phyloP scores from a whole-genome alignment of 345 rosid species.

The Eucalyptus cladocalyx region DNA sequence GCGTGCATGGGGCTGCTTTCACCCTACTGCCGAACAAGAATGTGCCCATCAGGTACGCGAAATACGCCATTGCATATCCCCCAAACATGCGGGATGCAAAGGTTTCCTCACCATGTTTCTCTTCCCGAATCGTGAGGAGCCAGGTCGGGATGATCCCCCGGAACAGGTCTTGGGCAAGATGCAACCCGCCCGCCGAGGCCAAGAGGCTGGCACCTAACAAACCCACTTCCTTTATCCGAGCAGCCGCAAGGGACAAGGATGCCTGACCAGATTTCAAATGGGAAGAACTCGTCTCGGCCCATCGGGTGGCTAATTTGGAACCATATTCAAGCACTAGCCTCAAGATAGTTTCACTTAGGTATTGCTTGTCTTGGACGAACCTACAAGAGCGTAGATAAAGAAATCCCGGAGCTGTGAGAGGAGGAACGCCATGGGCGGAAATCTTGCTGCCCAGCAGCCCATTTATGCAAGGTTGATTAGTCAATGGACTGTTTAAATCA shows the following conservation, averaged over 20 bases:
- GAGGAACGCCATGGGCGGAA: conserved; percentile 7
- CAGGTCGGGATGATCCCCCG: conserved; percentile 44
- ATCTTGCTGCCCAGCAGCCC: conserved; percentile 32
- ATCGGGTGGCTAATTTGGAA: conserved; percentile 17
- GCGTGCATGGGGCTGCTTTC: conserved; percentile 8
- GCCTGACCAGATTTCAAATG: conserved; percentile 29
- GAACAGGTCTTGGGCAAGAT: conserved; percentile 30
- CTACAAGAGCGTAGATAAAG: conserved; percentile 50
- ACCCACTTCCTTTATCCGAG: conserved; percentile 40
- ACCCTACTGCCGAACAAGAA: conserved; percentile 21
- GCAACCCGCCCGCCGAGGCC: conserved; percentile 33
- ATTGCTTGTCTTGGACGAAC: conserved; percentile 18
- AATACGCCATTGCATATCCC: conserved; percentile 54
- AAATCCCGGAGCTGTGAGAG: conserved; percentile 37
- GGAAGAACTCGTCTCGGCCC: conserved; percentile 2
- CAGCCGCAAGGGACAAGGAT: conserved; percentile 28
- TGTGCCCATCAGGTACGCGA: conserved; percentile 24
- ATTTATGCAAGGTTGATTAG: conserved; percentile 17
- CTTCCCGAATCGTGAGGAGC: conserved; percentile 29
- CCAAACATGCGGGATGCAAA: conserved; percentile 16
- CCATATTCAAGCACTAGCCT: conserved; percentile 38
- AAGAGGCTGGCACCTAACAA: conserved; percentile 47
- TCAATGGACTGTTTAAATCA: conserved; percentile 10
- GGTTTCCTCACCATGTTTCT: conserved; percentile 8
- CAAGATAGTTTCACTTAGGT: conserved; percentile 24